These are phyloP conservation scores for Phytophthora syringae DNA, from an alignment of 352 stramenopile species.

Conservation along the genomic window DNA sequence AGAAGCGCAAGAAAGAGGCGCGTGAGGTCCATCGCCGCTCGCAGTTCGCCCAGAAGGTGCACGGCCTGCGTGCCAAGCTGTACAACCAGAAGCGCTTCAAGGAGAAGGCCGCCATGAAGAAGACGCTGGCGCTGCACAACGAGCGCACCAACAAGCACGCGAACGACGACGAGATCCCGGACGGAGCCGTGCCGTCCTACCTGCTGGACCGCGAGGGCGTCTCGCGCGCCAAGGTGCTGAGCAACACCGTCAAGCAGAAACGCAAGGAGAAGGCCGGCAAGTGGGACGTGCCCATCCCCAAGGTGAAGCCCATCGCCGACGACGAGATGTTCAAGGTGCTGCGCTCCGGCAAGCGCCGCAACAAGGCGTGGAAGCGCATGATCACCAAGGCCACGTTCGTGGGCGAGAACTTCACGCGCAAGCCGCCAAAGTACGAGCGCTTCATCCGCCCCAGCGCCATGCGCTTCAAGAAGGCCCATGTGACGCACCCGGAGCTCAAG, in stretches of 20 bases:
- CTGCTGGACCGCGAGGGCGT: conserved; percentile 99
- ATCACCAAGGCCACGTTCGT: conserved; percentile 97
- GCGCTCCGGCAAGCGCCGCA: conserved; percentile 96
- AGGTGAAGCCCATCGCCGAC: conserved; percentile 98
- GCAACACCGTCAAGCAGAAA: conserved; percentile 99
- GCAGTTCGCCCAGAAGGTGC: conserved; percentile 99
- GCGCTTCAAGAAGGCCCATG: conserved; percentile 99
- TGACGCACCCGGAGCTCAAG: conserved; percentile 99
- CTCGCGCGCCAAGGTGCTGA: conserved; percentile 98
- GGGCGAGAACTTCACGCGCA: conserved; percentile 99
- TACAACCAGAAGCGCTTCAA: conserved; percentile 99
- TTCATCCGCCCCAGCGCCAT: conserved; percentile 99
- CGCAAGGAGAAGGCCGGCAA: conserved; percentile 99
- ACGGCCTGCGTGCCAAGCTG: conserved; percentile 98
- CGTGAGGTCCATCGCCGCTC: conserved; percentile 97
- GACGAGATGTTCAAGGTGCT: conserved; percentile 99
- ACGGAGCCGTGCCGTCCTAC: conserved; percentile 98
- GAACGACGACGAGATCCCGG: conserved; percentile 97
- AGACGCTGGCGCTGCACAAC: conserved; percentile 99
- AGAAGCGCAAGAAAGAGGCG: conserved; percentile 98
- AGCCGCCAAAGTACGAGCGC: conserved; percentile 99
- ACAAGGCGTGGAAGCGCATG: conserved; percentile 92
- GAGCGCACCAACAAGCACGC: conserved; percentile 99
- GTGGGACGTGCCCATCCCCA: conserved; percentile 99
- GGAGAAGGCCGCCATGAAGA: conserved; percentile 99